Evolutionary conservation across 2,329 filamentous ascomycete species (phyloP).

Genomic region (Paecilomyces niveus): DNA sequence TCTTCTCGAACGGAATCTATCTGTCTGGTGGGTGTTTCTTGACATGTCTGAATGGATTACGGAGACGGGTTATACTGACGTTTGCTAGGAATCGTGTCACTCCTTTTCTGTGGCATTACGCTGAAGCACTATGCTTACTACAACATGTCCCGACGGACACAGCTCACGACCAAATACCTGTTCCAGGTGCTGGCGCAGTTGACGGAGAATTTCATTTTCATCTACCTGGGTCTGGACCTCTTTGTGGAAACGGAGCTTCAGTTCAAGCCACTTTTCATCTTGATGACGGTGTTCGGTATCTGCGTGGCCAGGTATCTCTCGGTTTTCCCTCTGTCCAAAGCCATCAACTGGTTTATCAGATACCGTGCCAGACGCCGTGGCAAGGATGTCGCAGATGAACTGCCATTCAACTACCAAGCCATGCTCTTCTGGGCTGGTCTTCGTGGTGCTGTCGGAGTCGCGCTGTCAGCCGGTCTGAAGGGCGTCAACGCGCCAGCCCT

Average conservation of each 20-base stretch:
- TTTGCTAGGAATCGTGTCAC: conserved; percentile 79
- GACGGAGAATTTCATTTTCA: conserved; percentile 99
- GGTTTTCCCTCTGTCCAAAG: conserved; percentile 82
- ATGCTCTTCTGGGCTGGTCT: conserved; percentile 99
- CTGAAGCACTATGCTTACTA: conserved; percentile 99
- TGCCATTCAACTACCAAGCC: conserved; percentile 93
- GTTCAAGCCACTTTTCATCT: conserved; percentile 92
- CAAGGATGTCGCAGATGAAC: conserved; percentile 70
- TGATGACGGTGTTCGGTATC: conserved; percentile 85
- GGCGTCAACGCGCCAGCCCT: conserved; percentile 76
- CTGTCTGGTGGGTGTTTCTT: conserved; percentile 69
- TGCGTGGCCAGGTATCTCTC: conserved; percentile 88
- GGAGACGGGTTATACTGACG: conserved; percentile 9
- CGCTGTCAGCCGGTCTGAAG: conserved; percentile 78
- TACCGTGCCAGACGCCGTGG: conserved; percentile 75
- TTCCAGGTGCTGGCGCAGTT: conserved; percentile 93
- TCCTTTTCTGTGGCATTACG: conserved; percentile 96
- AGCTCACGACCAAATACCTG: conserved; percentile 95
- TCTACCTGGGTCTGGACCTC: conserved; percentile 88
- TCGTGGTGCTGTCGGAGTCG: conserved; percentile 90
- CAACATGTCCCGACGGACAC: conserved; percentile 97
- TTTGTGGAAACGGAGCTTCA: conserved; percentile 84
- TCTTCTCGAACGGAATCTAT: conserved; percentile 91
- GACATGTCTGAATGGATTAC: conserved; percentile 1
- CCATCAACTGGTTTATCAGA: conserved; percentile 88